Conservation (phyloP, 2,329 filamentous ascomycete species). For the Talaromyces piceae region DNA sequence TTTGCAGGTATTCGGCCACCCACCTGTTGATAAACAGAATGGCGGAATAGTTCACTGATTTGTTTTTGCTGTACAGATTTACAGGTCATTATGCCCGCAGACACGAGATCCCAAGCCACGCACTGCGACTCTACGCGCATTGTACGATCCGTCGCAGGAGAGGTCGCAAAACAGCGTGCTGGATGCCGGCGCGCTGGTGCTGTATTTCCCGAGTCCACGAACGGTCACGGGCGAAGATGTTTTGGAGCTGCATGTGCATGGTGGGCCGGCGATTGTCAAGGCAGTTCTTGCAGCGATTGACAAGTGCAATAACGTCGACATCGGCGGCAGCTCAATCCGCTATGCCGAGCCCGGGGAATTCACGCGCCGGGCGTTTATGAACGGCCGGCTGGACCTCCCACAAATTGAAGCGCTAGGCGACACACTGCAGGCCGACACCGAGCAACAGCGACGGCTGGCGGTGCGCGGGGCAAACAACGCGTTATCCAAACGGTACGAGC, state of each 20-base stretch:
- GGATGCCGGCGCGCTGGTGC: slow-evolving; percentile 70
- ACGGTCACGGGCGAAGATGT: slow-evolving; percentile 91
- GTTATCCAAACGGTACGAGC: slow-evolving; percentile 69
- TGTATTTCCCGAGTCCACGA: slow-evolving; percentile 72
- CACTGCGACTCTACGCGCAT: slow-evolving; percentile 63
- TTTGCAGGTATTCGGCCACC: slow-evolving; percentile 49
- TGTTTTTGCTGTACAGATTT: slow-evolving; percentile 44
- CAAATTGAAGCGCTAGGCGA: slow-evolving; percentile 65
- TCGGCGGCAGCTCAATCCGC: slow-evolving; percentile 45
- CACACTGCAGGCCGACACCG: slow-evolving; percentile 62
- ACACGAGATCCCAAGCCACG: slow-evolving; percentile 51
- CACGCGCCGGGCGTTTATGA: slow-evolving; percentile 83
- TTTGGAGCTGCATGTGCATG: slow-evolving; percentile 90
- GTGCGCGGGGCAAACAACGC: slow-evolving; percentile 67
- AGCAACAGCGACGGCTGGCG: slow-evolving; percentile 83
- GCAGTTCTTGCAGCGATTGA: slow-evolving; percentile 76
- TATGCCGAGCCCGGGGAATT: slow-evolving; percentile 96
- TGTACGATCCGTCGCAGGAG: slow-evolving; percentile 53
- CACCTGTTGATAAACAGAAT: not conserved
- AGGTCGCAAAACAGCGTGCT: slow-evolving; percentile 42
- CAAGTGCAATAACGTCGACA: slow-evolving; percentile 17
- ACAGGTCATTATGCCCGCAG: slow-evolving; percentile 54
- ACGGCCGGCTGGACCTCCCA: slow-evolving; percentile 74
- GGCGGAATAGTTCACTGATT: not conserved
- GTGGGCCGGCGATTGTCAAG: slow-evolving; percentile 79